These are phyloP conservation scores for Schizochytrium sp. DNA, from an alignment of 108 stramenopile genomes.

Conservation along the genomic window DNA sequence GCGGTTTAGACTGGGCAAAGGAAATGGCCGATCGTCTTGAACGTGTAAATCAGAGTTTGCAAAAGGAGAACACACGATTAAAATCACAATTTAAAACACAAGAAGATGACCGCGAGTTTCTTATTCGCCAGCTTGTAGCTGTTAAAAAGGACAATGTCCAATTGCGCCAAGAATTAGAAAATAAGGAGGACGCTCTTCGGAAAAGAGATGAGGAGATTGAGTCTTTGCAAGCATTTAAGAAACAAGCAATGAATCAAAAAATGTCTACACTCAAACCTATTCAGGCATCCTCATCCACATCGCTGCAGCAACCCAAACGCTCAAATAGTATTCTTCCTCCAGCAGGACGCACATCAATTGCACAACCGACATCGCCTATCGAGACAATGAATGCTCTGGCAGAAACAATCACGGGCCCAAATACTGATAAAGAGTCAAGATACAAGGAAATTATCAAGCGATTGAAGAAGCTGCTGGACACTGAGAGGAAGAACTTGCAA, in stretches of 20 bases:
- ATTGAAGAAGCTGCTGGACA: conserved; percentile 73
- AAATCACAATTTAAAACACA: conserved; percentile 76
- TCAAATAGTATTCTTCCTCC: background rate
- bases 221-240: conserved; percentile 64
- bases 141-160: conserved; percentile 77
- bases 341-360: conserved; percentile 35
- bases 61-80: conserved; percentile 70
- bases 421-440: conserved; percentile 46
- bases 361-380: conserved; percentile 25
- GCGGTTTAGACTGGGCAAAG: conserved; percentile 78
- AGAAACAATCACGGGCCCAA: background rate
- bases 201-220: conserved; percentile 67
- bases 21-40: conserved; percentile 78
- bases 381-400: conserved; percentile 44
- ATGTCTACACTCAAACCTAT: background rate
- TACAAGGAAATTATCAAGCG: conserved; percentile 77
- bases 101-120: conserved; percentile 77
- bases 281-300: background rate
- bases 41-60: conserved; percentile 70
- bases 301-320: background rate
- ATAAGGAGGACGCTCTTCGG: conserved; percentile 65
- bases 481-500: conserved; percentile 68
- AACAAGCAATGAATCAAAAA: conserved; percentile 52
- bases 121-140: conserved; percentile 78
- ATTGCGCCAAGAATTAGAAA: conserved; percentile 70